Base-by-base conservation (phyloP, 1,284 basidiomycete genomes). In the Retiboletus flavoniger region DNA sequence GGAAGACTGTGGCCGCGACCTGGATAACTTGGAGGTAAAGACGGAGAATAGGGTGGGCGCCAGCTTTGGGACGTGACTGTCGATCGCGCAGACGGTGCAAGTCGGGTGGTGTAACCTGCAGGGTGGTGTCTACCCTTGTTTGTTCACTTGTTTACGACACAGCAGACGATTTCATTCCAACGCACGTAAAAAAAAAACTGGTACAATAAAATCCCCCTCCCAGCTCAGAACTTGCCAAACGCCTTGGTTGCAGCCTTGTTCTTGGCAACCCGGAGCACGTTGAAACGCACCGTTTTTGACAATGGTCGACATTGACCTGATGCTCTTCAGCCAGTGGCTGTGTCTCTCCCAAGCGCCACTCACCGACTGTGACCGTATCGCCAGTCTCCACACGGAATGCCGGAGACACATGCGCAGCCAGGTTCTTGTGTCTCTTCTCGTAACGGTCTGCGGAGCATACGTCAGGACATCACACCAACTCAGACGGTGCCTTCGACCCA, bases 211-310 rank as follows among this genome's bases (percentile, higher is more conserved):
- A 48, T 31, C 16, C 39, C 59, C 58, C 59, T 62, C 66, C 72
- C 48, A 49, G 53, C 63, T 69, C 83, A 98, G 85, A 97, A 98
- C 85, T 95, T 96, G 78, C 85, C 84, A 79, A 98, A 98, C 60
- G 90, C 80, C 83, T 95, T 96, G 62, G 85, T 78, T 31, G 90
- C 72, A 19, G 91, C 90, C 82, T 93, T 93, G 86, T 77, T 95
- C 85, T 88, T 91, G 63, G 85, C 73, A 74, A 97, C 94, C 72
- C 93, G 89, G 72, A 98, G 76, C 58, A 98, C 94, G 78, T 98
- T 98, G 89, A 98, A 98, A 54, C 96, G 92, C 66, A 99, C 95
- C 49, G 96, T 98, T 82, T 99, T 99, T 63, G 96, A 99, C 71
- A 99, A 79, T 67, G 97, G 97, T 72, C 97, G 91, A 84, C 97